Evolutionary conservation across 106 monocot species (phyloP).

Genomic region (Allium sativum): DNA sequence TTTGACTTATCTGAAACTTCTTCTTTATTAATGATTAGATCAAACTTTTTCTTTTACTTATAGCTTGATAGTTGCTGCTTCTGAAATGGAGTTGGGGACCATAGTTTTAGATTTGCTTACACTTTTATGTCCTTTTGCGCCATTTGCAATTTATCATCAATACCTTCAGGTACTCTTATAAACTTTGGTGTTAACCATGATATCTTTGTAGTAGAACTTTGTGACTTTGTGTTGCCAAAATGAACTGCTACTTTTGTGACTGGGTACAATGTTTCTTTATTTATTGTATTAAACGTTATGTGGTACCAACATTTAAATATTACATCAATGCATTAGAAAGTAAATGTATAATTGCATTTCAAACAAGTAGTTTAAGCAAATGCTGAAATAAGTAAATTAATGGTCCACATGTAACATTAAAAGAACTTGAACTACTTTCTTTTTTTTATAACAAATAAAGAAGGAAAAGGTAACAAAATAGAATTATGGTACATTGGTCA

Average conservation of each 20-base stretch:
- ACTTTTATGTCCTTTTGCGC: conserved; percentile 74
- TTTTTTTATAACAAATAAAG: background rate
- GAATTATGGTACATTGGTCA: no score
- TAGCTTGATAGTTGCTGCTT: conserved; percentile 85
- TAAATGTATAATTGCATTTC: no score
- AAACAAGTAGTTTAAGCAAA: no score
- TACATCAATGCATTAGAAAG: no score
- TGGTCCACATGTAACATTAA: no score
- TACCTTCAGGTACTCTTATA: conserved; percentile 58
- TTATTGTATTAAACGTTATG: no score
- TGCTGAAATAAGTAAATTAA: no score
- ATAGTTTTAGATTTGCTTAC: conserved; percentile 63
- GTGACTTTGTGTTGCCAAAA: background rate
- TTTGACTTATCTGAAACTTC: background rate
- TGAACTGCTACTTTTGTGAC: no score
- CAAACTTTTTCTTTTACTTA: conserved; percentile 10
- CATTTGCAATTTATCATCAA: conserved; percentile 83
- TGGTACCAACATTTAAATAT: no score
- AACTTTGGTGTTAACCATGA: background rate
- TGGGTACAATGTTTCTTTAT: no score
- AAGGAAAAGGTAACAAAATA: no score
- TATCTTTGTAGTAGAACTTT: conserved; percentile 1
- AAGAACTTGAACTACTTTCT: no score
- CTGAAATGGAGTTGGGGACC: conserved; percentile 45
- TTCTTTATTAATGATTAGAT: background rate